These are phyloP conservation scores for Vanderwaltozyma tropicalis DNA, from an alignment of 805 yeast species.

Conservation along the genomic window DNA sequence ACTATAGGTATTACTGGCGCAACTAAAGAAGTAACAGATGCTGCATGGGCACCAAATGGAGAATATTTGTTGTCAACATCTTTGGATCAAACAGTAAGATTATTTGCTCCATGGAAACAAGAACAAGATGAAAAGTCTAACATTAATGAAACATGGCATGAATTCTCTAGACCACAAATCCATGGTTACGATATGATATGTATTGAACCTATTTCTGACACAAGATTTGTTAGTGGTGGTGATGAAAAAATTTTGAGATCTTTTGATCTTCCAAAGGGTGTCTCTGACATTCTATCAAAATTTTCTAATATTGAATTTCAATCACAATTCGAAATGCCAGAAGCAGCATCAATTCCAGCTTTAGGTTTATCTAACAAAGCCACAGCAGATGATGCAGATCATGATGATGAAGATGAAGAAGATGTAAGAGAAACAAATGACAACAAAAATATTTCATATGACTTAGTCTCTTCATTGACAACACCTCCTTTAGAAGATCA, in stretches of 20 bases:
- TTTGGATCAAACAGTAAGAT: conserved; percentile 85
- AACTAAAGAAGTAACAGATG: conserved; percentile 60
- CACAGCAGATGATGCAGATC: conserved; percentile 38
- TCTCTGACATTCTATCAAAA: conserved; percentile 48
- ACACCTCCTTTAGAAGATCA: conserved; percentile 84
- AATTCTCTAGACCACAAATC: conserved; percentile 92
- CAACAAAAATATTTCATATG: conserved; percentile 34
- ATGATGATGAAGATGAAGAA: conserved; percentile 33
- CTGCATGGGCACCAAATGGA: conserved; percentile 64
- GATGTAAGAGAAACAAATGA: conserved; percentile 19
- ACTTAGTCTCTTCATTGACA: conserved; percentile 35
- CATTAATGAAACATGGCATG: conserved; percentile 54
- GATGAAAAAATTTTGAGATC: conserved; percentile 89
- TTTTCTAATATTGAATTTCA: conserved; percentile 38
- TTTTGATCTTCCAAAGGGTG: conserved; percentile 78
- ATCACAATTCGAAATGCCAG: conserved; percentile 42
- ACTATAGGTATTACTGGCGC: conserved; percentile 66
- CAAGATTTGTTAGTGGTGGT: conserved; percentile 81
- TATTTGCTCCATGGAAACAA: conserved; percentile 54
- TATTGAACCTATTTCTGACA: conserved; percentile 46
- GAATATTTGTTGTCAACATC: conserved; percentile 67
- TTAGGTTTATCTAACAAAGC: conserved; percentile 91
- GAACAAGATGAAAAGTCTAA: conserved; percentile 27
- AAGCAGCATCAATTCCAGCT: conserved; percentile 84
- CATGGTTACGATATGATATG: conserved; percentile 97